Percentiles rank a stretch among this genome's conserved stretches.
Evolutionary conservation across 495 filamentous ascomycete genomes (phyloP).

Genomic region (Hypoxylon trugodes): DNA sequence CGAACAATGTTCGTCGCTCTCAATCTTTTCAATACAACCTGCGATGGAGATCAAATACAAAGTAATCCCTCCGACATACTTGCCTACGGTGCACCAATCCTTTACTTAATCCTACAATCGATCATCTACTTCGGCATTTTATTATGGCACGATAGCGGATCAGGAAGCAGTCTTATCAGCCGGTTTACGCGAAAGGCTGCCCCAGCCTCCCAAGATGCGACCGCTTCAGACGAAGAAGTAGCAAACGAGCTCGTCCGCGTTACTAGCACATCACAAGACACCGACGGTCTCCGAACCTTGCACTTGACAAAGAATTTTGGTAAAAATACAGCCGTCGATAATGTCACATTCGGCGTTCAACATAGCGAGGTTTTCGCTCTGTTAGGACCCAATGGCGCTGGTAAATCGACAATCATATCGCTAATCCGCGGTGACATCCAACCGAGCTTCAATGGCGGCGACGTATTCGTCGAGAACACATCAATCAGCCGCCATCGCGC

Average conservation of each 20-base stretch:
- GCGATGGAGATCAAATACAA: slow-evolving; percentile 66
- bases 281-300: slow-evolving; percentile 74
- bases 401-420: slow-evolving; percentile 85
- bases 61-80: slow-evolving; percentile 74
- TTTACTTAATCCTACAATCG: slow-evolving; percentile 73
- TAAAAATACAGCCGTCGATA: slow-evolving; percentile 74
- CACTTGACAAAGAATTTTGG: slow-evolving; percentile 81
- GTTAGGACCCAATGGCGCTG: slow-evolving; percentile 87
- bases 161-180: slow-evolving; percentile 57
- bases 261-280: slow-evolving; percentile 49
- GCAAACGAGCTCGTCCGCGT: slow-evolving; percentile 56
- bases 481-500: slow-evolving; percentile 71
- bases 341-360: slow-evolving; percentile 81
- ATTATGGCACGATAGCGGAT: slow-evolving; percentile 75
- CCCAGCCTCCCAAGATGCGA: slow-evolving; percentile 32
- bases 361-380: slow-evolving; percentile 84
- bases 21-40: slow-evolving; percentile 79
- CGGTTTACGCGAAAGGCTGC: slow-evolving; percentile 49
- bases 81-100: slow-evolving; percentile 76
- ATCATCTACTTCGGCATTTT: slow-evolving; percentile 68
- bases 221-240: slow-evolving; percentile 55
- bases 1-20: slow-evolving; percentile 76
- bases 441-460: slow-evolving; percentile 65
- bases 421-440: slow-evolving; percentile 85
- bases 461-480: slow-evolving; percentile 78